These are phyloP conservation scores for Castanopsis chinensis DNA, from an alignment of 306 rosid species.

Conservation along the genomic window DNA sequence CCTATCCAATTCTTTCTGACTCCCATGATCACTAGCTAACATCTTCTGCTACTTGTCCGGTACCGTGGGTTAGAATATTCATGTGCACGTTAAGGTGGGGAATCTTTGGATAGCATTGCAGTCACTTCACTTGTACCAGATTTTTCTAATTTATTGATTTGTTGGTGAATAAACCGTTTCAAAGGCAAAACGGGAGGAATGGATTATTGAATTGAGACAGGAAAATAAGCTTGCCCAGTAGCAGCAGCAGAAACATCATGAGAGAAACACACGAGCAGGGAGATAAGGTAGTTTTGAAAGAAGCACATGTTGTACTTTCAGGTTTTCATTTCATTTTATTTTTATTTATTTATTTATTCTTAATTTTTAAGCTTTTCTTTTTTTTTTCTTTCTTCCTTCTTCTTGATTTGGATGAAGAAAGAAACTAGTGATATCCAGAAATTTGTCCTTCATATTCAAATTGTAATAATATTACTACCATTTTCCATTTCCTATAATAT, in stretches of 20 bases:
- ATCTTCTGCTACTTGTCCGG: background rate
- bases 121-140: conserved; percentile 5
- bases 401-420: background rate
- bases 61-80: background rate
- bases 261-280: background rate
- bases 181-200: conserved; percentile 19
- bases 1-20: background rate
- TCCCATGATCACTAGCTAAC: background rate
- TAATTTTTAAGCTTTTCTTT: background rate
- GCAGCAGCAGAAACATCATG: background rate
- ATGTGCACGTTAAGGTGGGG: background rate
- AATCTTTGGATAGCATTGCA: background rate
- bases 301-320: background rate
- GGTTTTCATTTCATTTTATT: background rate
- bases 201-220: conserved; percentile 17
- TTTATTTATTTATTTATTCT: background rate
- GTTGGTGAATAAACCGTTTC: conserved; percentile 38
- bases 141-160: conserved; percentile 33
- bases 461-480: background rate
- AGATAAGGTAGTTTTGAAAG: background rate
- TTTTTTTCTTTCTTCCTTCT: background rate
- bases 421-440: background rate
- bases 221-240: conserved; percentile 7
- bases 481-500: background rate
- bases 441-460: background rate